Conservation (phyloP, 345 rosid genomes). For the Xanthoceras sorbifolium region DNA sequence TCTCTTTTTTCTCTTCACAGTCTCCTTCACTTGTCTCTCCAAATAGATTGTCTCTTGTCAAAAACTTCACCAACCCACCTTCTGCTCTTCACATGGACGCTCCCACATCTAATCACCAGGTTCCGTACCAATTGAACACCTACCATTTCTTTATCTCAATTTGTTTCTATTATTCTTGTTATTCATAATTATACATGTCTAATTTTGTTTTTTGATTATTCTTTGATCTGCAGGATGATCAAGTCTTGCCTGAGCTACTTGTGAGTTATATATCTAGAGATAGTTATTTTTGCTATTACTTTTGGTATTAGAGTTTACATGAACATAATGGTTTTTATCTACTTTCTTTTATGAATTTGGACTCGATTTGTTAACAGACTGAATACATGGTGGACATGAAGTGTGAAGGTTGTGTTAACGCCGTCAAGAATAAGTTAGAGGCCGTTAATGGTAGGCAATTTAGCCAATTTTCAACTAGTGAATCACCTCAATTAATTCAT, state of each 20-base stretch:
- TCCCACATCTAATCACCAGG: constrained; percentile 63
- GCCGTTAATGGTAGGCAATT: constrained; percentile 56
- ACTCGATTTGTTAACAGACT: constrained; percentile 45
- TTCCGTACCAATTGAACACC: constrained; percentile 15
- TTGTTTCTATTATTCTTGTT: constrained; percentile 15
- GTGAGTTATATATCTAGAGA: constrained; percentile 26
- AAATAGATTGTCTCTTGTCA: constrained; percentile 40
- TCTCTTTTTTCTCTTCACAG: constrained; percentile 29
- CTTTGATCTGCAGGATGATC: constrained; percentile 53
- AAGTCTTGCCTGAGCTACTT: constrained; percentile 72
- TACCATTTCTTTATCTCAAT: constrained; percentile 15
- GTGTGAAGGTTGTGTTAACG: constrained; percentile 83
- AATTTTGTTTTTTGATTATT: constrained; percentile 15
- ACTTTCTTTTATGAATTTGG: neutral
- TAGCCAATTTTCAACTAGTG: neutral
- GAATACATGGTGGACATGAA: constrained; percentile 98
- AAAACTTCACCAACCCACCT: constrained; percentile 47
- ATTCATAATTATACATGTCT: constrained; percentile 13
- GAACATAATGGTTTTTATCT: constrained; percentile 3
- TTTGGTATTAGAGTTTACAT: neutral
- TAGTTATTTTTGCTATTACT: neutral
- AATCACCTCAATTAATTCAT: constrained; percentile 5
- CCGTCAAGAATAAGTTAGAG: constrained; percentile 79
- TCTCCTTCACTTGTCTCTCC: constrained; percentile 25
- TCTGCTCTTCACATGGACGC: constrained; percentile 62